Conservation (phyloP, 345 rosid genomes). For the Abelmoschus esculentus region DNA sequence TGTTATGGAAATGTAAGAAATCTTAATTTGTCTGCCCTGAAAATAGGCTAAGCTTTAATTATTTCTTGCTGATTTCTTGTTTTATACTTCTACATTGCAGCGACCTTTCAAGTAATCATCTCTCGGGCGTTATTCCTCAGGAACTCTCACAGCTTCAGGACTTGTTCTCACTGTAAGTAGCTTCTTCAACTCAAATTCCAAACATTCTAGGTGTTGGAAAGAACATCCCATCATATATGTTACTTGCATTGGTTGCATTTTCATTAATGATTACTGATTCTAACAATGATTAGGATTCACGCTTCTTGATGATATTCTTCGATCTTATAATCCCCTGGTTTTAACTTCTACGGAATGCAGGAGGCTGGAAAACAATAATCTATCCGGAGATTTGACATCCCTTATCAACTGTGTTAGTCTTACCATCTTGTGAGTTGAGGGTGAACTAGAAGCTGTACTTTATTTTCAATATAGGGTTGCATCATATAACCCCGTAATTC, state of each 20-base stretch:
- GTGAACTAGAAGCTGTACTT: not conserved
- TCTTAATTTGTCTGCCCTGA: not conserved
- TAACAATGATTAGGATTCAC: not conserved
- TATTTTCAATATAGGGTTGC: not conserved
- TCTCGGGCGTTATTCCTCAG: constrained; percentile 68
- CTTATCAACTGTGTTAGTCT: constrained; percentile 71
- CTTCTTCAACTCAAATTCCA: not conserved
- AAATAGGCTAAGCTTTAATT: not conserved
- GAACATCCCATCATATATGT: not conserved
- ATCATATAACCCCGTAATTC: not conserved
- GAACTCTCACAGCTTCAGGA: constrained; percentile 75
- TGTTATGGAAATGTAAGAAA: constrained; percentile 76
- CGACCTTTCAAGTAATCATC: constrained; percentile 85
- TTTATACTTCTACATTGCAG: constrained; percentile 30
- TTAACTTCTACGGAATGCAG: constrained; percentile 30
- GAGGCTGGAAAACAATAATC: constrained; percentile 70
- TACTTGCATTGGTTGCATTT: not conserved
- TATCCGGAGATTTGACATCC: constrained; percentile 68
- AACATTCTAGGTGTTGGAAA: not conserved
- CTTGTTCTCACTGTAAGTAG: constrained; percentile 60
- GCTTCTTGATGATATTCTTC: constrained; percentile 3
- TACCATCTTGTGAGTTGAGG: constrained; percentile 45
- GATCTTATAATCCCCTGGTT: not conserved
- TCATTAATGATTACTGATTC: not conserved
- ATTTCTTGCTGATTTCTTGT: constrained; percentile 13